Evolutionary conservation across 139 green algal species (phyloP).

Genomic region (Volvox africanus): DNA sequence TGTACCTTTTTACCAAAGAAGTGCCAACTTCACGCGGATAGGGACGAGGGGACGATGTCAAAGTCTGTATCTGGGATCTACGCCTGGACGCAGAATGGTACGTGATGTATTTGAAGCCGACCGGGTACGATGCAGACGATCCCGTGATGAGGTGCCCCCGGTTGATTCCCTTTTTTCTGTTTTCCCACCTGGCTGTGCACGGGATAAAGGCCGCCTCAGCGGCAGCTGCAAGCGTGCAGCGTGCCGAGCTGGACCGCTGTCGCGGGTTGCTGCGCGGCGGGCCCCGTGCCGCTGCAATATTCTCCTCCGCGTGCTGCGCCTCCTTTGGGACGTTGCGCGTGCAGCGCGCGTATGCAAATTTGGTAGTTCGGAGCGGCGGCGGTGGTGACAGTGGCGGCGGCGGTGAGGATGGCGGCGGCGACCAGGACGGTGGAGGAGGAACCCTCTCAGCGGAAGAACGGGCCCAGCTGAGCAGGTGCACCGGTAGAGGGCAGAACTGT

Average conservation of each 20-base stretch:
- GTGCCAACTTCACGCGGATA: too few relatives aligned
- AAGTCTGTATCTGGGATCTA: too few relatives aligned
- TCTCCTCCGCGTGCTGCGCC: background rate
- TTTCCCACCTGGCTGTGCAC: too few relatives aligned
- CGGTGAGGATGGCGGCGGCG: background rate
- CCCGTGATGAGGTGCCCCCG: background rate
- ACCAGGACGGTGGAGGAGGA: background rate
- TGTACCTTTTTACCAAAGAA: too few relatives aligned
- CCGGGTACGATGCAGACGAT: too few relatives aligned
- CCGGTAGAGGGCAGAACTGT: too few relatives aligned
- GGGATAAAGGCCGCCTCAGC: background rate
- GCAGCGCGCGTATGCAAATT: slow-evolving; percentile 49
- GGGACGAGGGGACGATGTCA: too few relatives aligned
- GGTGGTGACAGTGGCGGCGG: background rate
- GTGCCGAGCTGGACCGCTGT: slow-evolving; percentile 20
- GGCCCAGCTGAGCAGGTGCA: background rate
- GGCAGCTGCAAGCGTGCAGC: background rate
- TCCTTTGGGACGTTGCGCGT: background rate
- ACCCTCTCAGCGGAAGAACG: slow-evolving; percentile 1
- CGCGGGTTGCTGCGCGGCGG: background rate
- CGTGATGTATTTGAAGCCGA: too few relatives aligned
- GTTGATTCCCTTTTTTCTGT: too few relatives aligned
- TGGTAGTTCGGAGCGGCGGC: slow-evolving; percentile 7
- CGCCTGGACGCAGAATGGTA: too few relatives aligned
- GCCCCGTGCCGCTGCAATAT: background rate